phyloP scores from a whole-genome alignment of 192 early-diverging fungal genomes.

The Funneliformis mosseae region DNA sequence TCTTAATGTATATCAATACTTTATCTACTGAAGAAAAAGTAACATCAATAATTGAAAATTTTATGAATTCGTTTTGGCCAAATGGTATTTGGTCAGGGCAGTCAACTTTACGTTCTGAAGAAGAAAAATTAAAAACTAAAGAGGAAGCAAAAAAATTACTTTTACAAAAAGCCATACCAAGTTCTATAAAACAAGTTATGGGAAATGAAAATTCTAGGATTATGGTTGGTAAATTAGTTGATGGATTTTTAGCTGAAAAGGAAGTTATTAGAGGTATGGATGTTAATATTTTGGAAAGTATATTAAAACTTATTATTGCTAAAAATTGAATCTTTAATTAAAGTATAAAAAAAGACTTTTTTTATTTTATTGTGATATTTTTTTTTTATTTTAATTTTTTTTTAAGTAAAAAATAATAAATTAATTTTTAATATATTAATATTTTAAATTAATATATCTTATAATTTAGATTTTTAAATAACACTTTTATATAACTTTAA shows the following conservation, averaged over 20 bases:
- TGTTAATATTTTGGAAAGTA: constrained; percentile 20
- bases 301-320: constrained; percentile 14
- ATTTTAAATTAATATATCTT: too few relatives aligned
- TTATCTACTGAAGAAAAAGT: constrained; percentile 9
- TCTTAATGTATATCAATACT: constrained; percentile 2
- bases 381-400: too few relatives aligned
- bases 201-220: constrained; percentile 22
- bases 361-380: too few relatives aligned
- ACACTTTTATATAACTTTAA: too few relatives aligned
- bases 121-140: constrained; percentile 29
- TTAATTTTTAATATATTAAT: too few relatives aligned
- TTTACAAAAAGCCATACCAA: constrained; percentile 20
- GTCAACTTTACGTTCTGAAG: not conserved
- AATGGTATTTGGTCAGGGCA: constrained; percentile 13
- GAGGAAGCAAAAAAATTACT: constrained; percentile 23
- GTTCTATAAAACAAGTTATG: constrained; percentile 24
- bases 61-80: constrained; percentile 25
- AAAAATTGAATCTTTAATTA: not conserved
- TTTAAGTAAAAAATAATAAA: too few relatives aligned
- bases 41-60: constrained; percentile 1
- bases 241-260: constrained; percentile 25
- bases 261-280: constrained; percentile 25
- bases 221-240: constrained; percentile 23
- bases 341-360: too few relatives aligned
- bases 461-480: too few relatives aligned